Base-by-base conservation (phyloP, 2,329 filamentous ascomycete genomes). In the Hirsutella minnesotensis region DNA sequence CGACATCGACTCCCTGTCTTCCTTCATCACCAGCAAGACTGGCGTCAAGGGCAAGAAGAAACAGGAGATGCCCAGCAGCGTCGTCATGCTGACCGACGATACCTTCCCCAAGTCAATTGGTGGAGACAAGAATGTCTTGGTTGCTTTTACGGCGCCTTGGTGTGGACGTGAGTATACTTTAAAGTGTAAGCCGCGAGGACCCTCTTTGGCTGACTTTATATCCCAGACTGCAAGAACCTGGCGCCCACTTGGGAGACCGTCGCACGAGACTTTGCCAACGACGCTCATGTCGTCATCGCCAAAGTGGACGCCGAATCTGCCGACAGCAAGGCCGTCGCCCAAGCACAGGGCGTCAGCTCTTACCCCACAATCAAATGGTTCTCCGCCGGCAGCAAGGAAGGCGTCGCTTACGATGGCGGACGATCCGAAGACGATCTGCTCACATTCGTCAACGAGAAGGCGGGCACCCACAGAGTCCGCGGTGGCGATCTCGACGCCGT, bases 331-430 rank as follows among this genome's bases (percentile, higher is more conserved):
- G 75, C 76, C 37, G 79, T 81, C 40, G 82, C 88, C 41, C 66
- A 78, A 58, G 79, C 81, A 41, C 81, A 92, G 59, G 86, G 81
- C 47, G 78, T 98, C 52, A 75, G 75, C 43, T 86, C 83, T 30
- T 98, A 94, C 74, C 92, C 92, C 40, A 98, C 92, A 49, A 95
- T 98, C 72, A 95, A 95, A 71, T 98, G 83, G 77, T 98, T 95
- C 77, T 77, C 87, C 53, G 84, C 83, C 62, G 89, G 88, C 53
- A 85, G 80, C 58, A 84, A 75, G 49, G 79, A 83, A 57, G 64
- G 79, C 38, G 73, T 81, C 54, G 59, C 70, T 38, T 98, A 95
- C 74, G 67, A 72, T 42, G 82, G 84, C 47, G 85, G 76, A 48
- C 89, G 92, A 51, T 70, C 71, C 40, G 87, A 95, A 70, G 70